Percentiles rank a stretch among this genome's conserved stretches.
These are phyloP conservation scores for Mercurialis annua DNA, from an alignment of 345 rosid genomes.

Conservation along the genomic window DNA sequence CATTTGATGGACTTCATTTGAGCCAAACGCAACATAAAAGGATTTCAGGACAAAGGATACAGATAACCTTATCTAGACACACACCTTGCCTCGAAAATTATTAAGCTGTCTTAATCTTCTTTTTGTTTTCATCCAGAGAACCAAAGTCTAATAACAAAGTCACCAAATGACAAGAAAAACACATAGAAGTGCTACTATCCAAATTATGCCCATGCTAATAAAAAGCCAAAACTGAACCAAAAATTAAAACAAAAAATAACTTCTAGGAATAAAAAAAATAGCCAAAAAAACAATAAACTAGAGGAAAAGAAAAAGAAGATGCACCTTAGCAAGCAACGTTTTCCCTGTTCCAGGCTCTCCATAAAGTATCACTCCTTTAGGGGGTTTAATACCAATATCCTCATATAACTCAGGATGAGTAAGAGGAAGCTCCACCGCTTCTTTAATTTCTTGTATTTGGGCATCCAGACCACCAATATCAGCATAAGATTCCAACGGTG, in stretches of 20 bases:
- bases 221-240: too few species aligned
- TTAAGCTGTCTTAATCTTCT: neutral
- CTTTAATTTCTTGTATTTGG: constrained; percentile 36
- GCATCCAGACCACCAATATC: constrained; percentile 37
- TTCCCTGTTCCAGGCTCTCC: constrained; percentile 98
- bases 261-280: too few species aligned
- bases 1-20: too few species aligned
- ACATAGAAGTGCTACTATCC: neutral
- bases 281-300: too few species aligned
- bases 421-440: constrained; percentile 84
- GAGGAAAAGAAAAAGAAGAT: constrained; percentile 15
- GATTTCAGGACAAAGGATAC: too few species aligned
- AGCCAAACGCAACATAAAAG: too few species aligned
- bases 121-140: neutral
- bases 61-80: too few species aligned
- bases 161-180: neutral
- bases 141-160: neutral
- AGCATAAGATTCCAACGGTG: constrained; percentile 36
- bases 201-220: too few species aligned
- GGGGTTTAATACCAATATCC: constrained; percentile 96
- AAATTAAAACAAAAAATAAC: too few species aligned
- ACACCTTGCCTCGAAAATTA: too few species aligned
- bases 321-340: constrained; percentile 73
- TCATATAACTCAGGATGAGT: constrained; percentile 95
- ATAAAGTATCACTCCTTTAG: constrained; percentile 93